Conservation (phyloP, 2,329 filamentous ascomycete species). For the Fusarium sp. region DNA sequence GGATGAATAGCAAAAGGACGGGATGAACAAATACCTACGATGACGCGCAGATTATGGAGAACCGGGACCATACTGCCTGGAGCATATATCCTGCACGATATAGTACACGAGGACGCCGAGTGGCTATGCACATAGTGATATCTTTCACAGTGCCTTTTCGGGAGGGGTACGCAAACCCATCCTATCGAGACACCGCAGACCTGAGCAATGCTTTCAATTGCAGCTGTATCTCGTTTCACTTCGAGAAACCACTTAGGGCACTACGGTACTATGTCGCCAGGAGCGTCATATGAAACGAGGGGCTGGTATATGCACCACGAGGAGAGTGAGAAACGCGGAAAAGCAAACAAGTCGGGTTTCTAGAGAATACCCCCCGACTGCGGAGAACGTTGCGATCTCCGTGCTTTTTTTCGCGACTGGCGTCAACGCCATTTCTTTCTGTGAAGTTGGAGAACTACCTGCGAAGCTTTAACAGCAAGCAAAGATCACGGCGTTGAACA, state of each 20-base stretch:
- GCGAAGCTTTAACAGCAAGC: slow-evolving; percentile 43
- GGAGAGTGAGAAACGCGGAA: slow-evolving; percentile 15
- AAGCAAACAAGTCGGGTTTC: slow-evolving; percentile 28
- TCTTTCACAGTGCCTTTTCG: slow-evolving; percentile 28
- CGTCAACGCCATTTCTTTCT: slow-evolving; percentile 43
- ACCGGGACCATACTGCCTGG: slow-evolving; percentile 35
- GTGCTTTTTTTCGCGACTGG: slow-evolving; percentile 36
- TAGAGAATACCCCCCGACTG: slow-evolving; percentile 34
- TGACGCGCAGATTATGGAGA: slow-evolving; percentile 31
- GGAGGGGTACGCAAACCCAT: slow-evolving; percentile 27
- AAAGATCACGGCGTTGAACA: slow-evolving; percentile 44
- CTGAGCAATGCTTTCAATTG: slow-evolving; percentile 5
- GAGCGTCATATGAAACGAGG: slow-evolving; percentile 29
- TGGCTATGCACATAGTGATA: slow-evolving; percentile 24
- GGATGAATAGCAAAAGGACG: slow-evolving; percentile 29
- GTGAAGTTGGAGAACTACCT: slow-evolving; percentile 39
- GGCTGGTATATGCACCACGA: slow-evolving; percentile 23
- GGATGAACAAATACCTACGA: slow-evolving; percentile 41
- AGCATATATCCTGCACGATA: slow-evolving; percentile 30
- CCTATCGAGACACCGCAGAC: slow-evolving; percentile 9
- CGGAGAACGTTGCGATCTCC: slow-evolving; percentile 38
- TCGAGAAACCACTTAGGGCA: slow-evolving; percentile 33
- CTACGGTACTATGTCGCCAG: slow-evolving; percentile 32
- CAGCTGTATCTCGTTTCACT: slow-evolving; percentile 21
- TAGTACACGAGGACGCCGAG: slow-evolving; percentile 42